These are phyloP conservation scores for Metschnikowia peoriensis DNA, from an alignment of 805 yeast species.

Conservation along the genomic window DNA sequence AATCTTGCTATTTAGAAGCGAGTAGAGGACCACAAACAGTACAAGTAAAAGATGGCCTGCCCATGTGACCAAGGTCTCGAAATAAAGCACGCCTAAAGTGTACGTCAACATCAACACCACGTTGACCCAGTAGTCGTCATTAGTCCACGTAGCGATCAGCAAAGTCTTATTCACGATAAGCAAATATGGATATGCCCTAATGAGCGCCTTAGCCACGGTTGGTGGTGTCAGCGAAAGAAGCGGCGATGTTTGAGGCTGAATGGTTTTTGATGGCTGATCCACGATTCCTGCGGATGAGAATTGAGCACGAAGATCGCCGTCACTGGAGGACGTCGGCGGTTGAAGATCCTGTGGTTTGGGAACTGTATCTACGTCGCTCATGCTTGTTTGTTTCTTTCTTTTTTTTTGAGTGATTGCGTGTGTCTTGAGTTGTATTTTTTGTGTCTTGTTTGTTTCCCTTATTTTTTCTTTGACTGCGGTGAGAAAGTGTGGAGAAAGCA, in stretches of 20 bases:
- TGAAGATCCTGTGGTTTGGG: conserved; percentile 15
- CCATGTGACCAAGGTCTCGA: conserved; percentile 74
- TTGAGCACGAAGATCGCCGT: conserved; percentile 29
- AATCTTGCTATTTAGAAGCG: conserved; percentile 55
- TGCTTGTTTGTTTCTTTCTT: background rate
- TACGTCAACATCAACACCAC: conserved; percentile 56
- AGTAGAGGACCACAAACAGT: conserved; percentile 56
- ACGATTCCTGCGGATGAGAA: conserved; percentile 18
- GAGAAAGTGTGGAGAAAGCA: conserved; percentile 1
- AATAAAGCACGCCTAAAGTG: conserved; percentile 65
- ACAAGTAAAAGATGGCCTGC: conserved; percentile 78
- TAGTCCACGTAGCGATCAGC: conserved; percentile 86
- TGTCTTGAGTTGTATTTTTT: background rate
- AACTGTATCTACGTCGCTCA: conserved; percentile 15
- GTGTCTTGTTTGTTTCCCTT: background rate
- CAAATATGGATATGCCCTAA: conserved; percentile 82
- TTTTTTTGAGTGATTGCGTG: background rate
- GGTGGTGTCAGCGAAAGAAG: conserved; percentile 88
- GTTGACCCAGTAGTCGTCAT: conserved; percentile 76
- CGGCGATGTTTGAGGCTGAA: conserved; percentile 65
- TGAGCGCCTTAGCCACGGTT: conserved; percentile 77
- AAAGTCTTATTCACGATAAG: conserved; percentile 66
- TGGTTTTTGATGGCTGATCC: conserved; percentile 5
- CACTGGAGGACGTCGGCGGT: conserved; percentile 13
- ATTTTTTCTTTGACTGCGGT: background rate